Evolutionary conservation across 495 filamentous ascomycete species (phyloP).

Genomic region (Mytilinidion resinicola): DNA sequence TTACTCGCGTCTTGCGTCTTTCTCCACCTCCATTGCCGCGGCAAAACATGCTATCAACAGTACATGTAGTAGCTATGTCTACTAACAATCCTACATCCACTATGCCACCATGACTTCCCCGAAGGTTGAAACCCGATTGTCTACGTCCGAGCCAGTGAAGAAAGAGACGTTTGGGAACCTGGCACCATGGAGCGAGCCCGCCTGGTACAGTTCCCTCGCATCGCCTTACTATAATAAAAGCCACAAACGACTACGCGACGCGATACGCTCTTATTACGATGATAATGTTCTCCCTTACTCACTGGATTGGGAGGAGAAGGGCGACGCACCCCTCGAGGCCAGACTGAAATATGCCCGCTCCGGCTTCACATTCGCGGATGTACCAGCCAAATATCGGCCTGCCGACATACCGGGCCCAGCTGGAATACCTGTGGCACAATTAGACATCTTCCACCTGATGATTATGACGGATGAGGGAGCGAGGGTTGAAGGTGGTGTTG

Average conservation of each 20-base stretch:
- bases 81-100: neutral
- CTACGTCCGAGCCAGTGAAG: slow-evolving; percentile 7
- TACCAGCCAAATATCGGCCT: slow-evolving; percentile 33
- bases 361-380: slow-evolving; percentile 35
- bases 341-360: slow-evolving; percentile 29
- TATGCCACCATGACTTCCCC: slow-evolving; percentile 7
- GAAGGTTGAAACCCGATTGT: slow-evolving; percentile 4
- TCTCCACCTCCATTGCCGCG: neutral
- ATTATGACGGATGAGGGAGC: slow-evolving; percentile 33
- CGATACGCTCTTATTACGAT: slow-evolving; percentile 31
- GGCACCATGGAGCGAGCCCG: slow-evolving; percentile 35
- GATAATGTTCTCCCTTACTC: slow-evolving; percentile 32
- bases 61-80: neutral
- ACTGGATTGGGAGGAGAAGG: slow-evolving; percentile 36
- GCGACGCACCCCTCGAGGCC: slow-evolving; percentile 30
- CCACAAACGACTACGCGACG: slow-evolving; percentile 29
- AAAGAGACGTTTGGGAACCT: slow-evolving; percentile 31
- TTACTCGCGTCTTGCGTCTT: neutral
- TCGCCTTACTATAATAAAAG: slow-evolving; percentile 38
- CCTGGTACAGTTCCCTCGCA: slow-evolving; percentile 33
- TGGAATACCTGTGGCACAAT: slow-evolving; percentile 31
- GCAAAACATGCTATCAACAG: neutral
- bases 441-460: slow-evolving; percentile 36
- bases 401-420: slow-evolving; percentile 30
- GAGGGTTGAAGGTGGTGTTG: slow-evolving; percentile 34